phyloP scores from a whole-genome alignment of 2,329 filamentous ascomycete genomes.

The Leptographium lundbergii region DNA sequence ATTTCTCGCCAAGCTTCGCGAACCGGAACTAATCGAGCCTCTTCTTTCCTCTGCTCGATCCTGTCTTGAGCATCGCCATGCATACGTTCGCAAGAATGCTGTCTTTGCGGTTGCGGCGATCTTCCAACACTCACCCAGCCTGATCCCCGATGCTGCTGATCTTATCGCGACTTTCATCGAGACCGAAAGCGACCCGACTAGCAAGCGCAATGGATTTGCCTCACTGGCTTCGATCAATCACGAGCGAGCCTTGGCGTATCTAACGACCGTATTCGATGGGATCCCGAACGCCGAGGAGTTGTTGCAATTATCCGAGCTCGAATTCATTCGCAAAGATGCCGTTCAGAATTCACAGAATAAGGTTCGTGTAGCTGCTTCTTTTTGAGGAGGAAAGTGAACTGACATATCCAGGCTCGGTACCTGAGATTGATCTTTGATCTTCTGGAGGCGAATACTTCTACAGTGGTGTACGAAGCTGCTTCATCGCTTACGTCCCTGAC shows the following conservation, averaged over 20 bases:
- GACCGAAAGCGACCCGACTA: slow-evolving; percentile 82
- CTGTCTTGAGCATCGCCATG: slow-evolving; percentile 91
- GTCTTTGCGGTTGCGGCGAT: slow-evolving; percentile 92
- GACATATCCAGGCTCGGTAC: slow-evolving; percentile 57
- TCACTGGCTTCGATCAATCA: slow-evolving; percentile 85
- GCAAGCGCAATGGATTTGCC: slow-evolving; percentile 95
- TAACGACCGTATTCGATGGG: slow-evolving; percentile 81
- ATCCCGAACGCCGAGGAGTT: slow-evolving; percentile 92
- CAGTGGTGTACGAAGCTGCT: slow-evolving; percentile 93
- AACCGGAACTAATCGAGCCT: slow-evolving; percentile 91
- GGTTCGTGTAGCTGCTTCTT: slow-evolving; percentile 31
- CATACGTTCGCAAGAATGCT: slow-evolving; percentile 96
- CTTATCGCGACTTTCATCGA: slow-evolving; percentile 83
- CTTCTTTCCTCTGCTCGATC: slow-evolving; percentile 82
- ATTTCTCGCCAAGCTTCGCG: slow-evolving; percentile 91
- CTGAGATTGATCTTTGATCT: slow-evolving; percentile 92
- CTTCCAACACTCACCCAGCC: slow-evolving; percentile 73
- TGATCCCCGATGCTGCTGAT: slow-evolving; percentile 93
- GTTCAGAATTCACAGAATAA: slow-evolving; percentile 90
- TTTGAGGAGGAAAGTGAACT: neutral
- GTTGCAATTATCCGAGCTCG: slow-evolving; percentile 82
- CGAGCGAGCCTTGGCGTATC: slow-evolving; percentile 77
- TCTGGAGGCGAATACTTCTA: slow-evolving; percentile 82
- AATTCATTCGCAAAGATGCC: slow-evolving; percentile 98
- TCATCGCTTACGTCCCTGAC: slow-evolving; percentile 89